A percentile compares a stretch with the other conserved stretches of the same genome.
Evolutionary conservation across 345 rosid species (phyloP).

Genomic region (Pugionium dolabratum): DNA sequence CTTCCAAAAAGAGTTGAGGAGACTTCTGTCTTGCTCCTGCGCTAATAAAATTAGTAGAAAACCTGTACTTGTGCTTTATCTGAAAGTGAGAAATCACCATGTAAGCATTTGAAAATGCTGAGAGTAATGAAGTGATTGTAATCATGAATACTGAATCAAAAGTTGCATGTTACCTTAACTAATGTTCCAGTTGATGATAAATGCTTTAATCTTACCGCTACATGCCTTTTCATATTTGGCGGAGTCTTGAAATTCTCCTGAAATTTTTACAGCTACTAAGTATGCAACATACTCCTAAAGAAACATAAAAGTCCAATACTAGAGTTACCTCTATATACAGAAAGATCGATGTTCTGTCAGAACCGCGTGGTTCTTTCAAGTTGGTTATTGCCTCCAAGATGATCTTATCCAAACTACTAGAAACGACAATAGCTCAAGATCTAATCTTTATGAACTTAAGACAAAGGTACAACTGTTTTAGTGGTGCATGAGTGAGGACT

Average conservation of each 20-base stretch:
- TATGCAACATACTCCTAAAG: constrained; percentile 3
- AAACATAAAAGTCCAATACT: constrained; percentile 14
- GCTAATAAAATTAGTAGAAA: constrained; percentile 45
- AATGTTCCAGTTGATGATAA: constrained; percentile 75
- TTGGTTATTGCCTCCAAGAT: constrained; percentile 74
- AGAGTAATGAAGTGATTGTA: background rate
- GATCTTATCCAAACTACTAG: constrained; percentile 73
- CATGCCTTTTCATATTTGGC: constrained; percentile 68
- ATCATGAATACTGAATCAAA: constrained; percentile 4
- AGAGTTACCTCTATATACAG: constrained; percentile 72
- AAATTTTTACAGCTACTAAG: constrained; percentile 35
- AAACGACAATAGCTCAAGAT: constrained; percentile 24
- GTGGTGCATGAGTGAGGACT: constrained; percentile 13
- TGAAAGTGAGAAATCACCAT: constrained; percentile 36
- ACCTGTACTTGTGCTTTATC: constrained; percentile 81
- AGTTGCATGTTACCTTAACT: constrained; percentile 59
- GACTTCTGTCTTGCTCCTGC: constrained; percentile 52
- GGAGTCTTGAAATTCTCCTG: constrained; percentile 78
- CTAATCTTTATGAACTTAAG: constrained; percentile 14
- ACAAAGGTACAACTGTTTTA: background rate
- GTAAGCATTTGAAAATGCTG: constrained; percentile 23
- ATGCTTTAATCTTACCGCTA: constrained; percentile 74
- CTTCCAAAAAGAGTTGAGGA: constrained; percentile 53
- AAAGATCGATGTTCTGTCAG: constrained; percentile 78
- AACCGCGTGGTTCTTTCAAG: constrained; percentile 82